Base-by-base conservation (phyloP, 306 rosid genomes). In the Prunus salicina region DNA sequence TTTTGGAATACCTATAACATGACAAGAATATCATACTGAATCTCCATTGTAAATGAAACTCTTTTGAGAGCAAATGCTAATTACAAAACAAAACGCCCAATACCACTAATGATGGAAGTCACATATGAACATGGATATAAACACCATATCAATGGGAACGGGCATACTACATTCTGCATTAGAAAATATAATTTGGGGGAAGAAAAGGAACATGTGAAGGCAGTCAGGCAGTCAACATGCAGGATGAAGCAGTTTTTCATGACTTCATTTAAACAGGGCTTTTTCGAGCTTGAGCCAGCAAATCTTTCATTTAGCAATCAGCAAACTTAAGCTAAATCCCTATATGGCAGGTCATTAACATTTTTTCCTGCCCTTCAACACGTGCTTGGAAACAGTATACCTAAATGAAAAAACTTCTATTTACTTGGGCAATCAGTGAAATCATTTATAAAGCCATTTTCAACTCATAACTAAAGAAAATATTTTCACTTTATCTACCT, bases 1-100 rank as follows among this genome's bases (percentile, higher is more conserved):
- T 95, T 95, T 86, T 92, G 97, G 77, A 95, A 95, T 75, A 95
- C 99, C 99, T 95, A 88, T 68, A 65, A 69, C 64, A 77, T 49
- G 63, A 53, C 70, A 73, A 28, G 77, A 72, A 38, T 60, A 45
- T 52, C 60, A 78, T 67, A 67, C 28, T 58, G 65, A 66, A 55
- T 72, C 63, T 66, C 22, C 70, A 34, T 24, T 50, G 41, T 25
- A 27, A 55, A 55, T 27, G 19, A 46, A 28, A 47, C 50, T 68
- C 28, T 41, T 30, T 25, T 60, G 11, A 67, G 41, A n/a, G 55
- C 22, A 24, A 47, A 3, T 49, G 50, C 58, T 63, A 45, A 52
- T 51, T 56, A 52, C 65, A 27, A 19, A 76, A 16, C 45, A 8
- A 73, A 76, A 41, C 22, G 52, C 25, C 22, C 30, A 52, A 10